Evolutionary conservation across 805 yeast genomes (phyloP).

Genomic region (Myxozyma mucilagina): DNA sequence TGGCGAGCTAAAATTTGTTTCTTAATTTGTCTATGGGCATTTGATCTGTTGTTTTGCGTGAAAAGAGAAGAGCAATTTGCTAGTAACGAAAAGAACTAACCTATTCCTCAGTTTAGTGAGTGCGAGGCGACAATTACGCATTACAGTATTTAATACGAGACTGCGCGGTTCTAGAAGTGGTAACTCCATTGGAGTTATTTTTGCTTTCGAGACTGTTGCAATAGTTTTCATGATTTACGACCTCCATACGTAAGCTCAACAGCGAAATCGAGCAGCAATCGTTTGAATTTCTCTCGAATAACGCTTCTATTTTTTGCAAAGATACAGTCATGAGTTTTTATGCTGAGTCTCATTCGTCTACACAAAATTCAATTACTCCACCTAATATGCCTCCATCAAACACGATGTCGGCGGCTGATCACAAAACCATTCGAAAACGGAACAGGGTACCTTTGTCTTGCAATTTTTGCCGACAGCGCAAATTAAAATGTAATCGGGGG

Average conservation of each 20-base stretch:
- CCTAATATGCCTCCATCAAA: not conserved
- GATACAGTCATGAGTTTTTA: not conserved
- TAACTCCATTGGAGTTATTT: not conserved
- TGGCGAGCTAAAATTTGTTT: no score
- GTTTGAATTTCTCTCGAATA: not conserved
- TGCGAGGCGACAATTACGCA: no score
- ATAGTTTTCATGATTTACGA: not conserved
- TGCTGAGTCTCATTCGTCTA: not conserved
- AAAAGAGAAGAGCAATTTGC: no score
- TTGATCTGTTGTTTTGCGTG: no score
- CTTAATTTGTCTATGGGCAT: no score
- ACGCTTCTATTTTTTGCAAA: not conserved
- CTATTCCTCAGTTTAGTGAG: no score
- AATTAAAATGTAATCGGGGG: constrained; percentile 40
- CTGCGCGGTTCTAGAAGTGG: not conserved
- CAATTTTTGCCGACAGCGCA: constrained; percentile 39
- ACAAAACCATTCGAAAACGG: constrained; percentile 34
- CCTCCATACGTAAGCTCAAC: not conserved
- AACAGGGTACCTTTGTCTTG: constrained; percentile 39
- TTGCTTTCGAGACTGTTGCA: not conserved
- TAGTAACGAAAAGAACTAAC: no score
- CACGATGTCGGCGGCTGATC: constrained; percentile 14
- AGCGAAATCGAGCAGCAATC: not conserved
- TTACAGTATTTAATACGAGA: not conserved
- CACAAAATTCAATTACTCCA: constrained; percentile 1